Conservation (phyloP, 2,329 filamentous ascomycete genomes). For the Erysiphe pulchra region DNA sequence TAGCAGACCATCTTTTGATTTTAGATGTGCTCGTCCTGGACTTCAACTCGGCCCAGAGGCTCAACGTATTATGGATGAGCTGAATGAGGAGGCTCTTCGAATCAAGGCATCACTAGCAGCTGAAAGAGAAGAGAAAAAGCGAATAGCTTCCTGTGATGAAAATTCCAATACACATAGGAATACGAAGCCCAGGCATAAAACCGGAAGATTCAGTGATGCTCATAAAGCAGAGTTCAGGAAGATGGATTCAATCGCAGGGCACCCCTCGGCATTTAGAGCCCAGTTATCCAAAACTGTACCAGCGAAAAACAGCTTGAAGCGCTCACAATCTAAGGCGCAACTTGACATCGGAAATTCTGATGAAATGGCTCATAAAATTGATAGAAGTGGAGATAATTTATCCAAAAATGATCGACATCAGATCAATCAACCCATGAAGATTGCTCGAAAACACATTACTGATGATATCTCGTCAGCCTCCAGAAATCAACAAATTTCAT, state of each 20-base stretch:
- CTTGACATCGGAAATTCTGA: not conserved
- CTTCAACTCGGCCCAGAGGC: constrained; percentile 33
- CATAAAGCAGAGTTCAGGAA: constrained; percentile 84
- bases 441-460: too few species aligned
- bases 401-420: constrained; percentile 34
- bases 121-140: constrained; percentile 28
- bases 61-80: constrained; percentile 33
- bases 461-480: too few species aligned
- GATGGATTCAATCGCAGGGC: constrained; percentile 86
- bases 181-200: constrained; percentile 54
- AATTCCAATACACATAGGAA: constrained; percentile 35
- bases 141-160: constrained; percentile 12
- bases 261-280: constrained; percentile 53
- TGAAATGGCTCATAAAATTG: too few species aligned
- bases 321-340: constrained; percentile 30
- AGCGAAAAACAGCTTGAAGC: constrained; percentile 19
- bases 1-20: constrained; percentile 36
- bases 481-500: too few species aligned
- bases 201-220: constrained; percentile 54
- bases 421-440: not conserved
- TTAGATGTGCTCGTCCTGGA: constrained; percentile 31
- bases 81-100: constrained; percentile 43
- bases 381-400: constrained; percentile 8
- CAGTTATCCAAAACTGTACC: constrained; percentile 28
- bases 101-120: constrained; percentile 44